Evolutionary conservation across 2,329 filamentous ascomycete genomes (phyloP), one percentile per base, ranked within the genome.

Genomic region (Fusarium tuaranense): DNA sequence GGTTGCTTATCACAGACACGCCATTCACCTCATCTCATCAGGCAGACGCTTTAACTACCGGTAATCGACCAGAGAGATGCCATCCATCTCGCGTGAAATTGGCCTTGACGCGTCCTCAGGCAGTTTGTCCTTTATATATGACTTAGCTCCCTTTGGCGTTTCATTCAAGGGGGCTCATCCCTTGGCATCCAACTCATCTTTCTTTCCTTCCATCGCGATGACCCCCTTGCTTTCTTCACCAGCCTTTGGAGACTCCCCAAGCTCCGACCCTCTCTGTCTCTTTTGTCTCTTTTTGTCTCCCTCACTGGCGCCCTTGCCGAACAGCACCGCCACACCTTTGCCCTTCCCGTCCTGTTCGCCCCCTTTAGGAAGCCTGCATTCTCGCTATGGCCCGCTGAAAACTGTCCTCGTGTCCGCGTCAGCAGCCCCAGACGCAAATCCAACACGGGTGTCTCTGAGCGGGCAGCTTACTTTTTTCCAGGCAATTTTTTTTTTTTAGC

Each of bases 371-470:
- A 68, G 60, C 9, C 60, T 59, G 44, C 59, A 41, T 38, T 53
- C 51, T 70, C 22, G 72, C 74, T 59, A 41, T 34, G 61, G 46
- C 48, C 46, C 20, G 41, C 60, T 38, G 61, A 63, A 63, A 39
- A 39, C 27, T 66, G 63, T 62, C 61, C 60, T 71, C 72, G 63
- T 75, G 73, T 76, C 73, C 73, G 64, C 73, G 73, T 76, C 73
- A 76, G 73, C 73, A 71, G 60, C 61, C 68, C 60, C 44, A 51
- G 22, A 25, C 16, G 55, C 68, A 60, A 38, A 62, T 59, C 51
- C 48, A 64, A 57, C 55, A 69, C 46, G 55, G 22, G 9, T 59
- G 51, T 62, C 68, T 27, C 14, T 16, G 27, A 53, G 48, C 7
- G 18, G 25, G 14, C 38, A 44, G 32, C 34, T 69, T 69, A 65